Evolutionary conservation across 1,284 basidiomycete genomes (phyloP), one percentile per base, ranked within the genome.

Genomic region (Malassezia equina): DNA sequence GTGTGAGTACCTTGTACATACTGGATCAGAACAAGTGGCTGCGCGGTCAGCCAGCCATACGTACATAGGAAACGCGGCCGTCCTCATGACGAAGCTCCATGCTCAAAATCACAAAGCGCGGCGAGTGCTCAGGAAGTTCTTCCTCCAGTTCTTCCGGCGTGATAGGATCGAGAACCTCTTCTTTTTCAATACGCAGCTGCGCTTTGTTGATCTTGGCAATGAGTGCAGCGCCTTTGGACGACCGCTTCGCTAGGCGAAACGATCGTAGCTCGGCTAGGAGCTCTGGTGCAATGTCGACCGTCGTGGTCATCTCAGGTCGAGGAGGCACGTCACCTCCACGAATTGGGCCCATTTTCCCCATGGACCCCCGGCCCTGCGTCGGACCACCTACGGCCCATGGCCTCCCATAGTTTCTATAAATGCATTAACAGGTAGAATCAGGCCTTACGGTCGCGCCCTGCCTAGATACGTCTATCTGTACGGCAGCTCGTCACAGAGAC

Each of bases 81-180:
- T 95, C 91, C 5, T 73, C 75, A 75, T 93, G 88, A 41, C 80
- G 80, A 21, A 90, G 80, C 67, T 88, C 85, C 68, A 91, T 87
- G 13, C 87, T 88, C 27, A 86, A 77, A 19, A 95, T 75, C 43
- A 94, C 82, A 73, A 89, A 94, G 64, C 90, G 81, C 9, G 90
- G 90, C 5, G 85, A 82, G 75, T 86, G 87, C 76, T 88, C 88
- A 0, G 90, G 90, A 6, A 95, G 80, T 69, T 93, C 91, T 48
- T 74, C 70, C 7, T 59, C 49, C 4, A 74, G 41, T 19, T 74
- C 70, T 12, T 71, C 67, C 0, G 67, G 51, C 9, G 47, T 31
- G 7, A 62, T 61, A 4, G 56, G 33, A 6, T 57, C 58, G 4
- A 63, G 48, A n/a, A 64, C 34, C n/a, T 73, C 70, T 27, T 74